These are phyloP conservation scores for Flaveria linearis DNA, from an alignment of 129 eudicot species.

Conservation along the genomic window DNA sequence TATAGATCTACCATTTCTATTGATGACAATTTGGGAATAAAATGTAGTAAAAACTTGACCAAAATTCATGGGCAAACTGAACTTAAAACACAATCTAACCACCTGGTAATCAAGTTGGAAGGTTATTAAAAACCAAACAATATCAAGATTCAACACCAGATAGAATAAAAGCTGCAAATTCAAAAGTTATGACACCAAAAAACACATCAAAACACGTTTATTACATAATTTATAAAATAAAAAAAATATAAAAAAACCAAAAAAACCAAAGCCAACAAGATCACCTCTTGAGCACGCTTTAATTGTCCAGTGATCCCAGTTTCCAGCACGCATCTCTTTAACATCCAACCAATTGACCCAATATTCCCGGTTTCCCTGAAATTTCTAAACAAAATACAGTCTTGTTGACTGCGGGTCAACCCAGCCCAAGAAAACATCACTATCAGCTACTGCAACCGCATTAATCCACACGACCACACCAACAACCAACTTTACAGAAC, in stretches of 20 bases:
- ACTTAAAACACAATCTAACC: not conserved
- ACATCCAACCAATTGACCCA: conserved; percentile 12
- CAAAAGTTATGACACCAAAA: conserved; percentile 26
- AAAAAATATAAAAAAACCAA: not conserved
- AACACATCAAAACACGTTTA: conserved; percentile 26
- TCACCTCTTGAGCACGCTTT: conserved; percentile 8
- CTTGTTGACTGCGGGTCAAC: not conserved
- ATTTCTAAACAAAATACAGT: conserved; percentile 9
- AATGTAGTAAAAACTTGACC: not conserved
- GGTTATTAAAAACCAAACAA: conserved; percentile 15
- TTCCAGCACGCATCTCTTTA: conserved; percentile 21
- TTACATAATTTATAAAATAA: conserved; percentile 11
- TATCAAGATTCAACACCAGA: not conserved
- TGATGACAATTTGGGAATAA: no score
- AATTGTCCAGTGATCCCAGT: conserved; percentile 22
- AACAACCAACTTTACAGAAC: conserved; percentile 27
- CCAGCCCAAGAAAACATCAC: conserved; percentile 28
- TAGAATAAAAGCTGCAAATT: conserved; percentile 10
- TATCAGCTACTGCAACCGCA: conserved; percentile 25
- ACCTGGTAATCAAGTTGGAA: not conserved
- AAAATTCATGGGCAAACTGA: not conserved
- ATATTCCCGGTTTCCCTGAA: conserved; percentile 12
- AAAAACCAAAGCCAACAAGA: conserved; percentile 13
- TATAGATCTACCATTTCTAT: no score
- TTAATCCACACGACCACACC: conserved; percentile 28